Evolutionary conservation across 140 eudicot genomes (phyloP).

Genomic region (Stevia rebaudiana): DNA sequence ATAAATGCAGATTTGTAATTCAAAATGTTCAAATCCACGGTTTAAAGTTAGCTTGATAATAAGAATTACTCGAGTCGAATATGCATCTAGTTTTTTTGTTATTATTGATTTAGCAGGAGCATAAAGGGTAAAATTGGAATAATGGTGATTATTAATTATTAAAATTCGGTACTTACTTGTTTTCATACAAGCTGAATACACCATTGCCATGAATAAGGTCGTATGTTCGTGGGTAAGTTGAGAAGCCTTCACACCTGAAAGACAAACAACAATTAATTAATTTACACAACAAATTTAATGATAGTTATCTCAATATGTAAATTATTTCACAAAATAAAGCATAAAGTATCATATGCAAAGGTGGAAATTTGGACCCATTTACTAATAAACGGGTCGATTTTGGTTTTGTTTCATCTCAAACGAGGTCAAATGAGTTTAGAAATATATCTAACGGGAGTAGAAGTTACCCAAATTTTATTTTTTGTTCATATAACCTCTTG

Average conservation of each 20-base stretch:
- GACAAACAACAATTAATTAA: neutral
- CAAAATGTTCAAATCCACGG: neutral
- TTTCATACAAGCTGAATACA: slow-evolving; percentile 71
- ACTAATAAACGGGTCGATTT: neutral
- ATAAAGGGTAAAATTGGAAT: neutral
- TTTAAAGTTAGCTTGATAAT: neutral
- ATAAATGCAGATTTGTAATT: slow-evolving; percentile 7
- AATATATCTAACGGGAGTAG: neutral
- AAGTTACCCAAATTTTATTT: neutral
- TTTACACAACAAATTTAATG: neutral
- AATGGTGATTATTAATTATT: neutral
- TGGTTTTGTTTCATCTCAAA: neutral
- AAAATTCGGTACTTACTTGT: slow-evolving; percentile 56
- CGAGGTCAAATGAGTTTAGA: neutral
- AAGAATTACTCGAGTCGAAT: neutral
- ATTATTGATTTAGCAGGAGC: neutral
- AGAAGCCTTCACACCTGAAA: slow-evolving; percentile 95
- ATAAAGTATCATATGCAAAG: slow-evolving; percentile 3
- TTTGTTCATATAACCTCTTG: neutral
- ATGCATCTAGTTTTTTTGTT: neutral
- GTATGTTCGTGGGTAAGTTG: slow-evolving; percentile 95
- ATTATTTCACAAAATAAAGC: neutral
- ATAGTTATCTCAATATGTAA: neutral
- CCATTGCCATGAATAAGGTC: slow-evolving; percentile 85
- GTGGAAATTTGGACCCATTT: neutral